Evolutionary conservation across 148 eudicot genomes (phyloP).

Genomic region (Camellia sinensis): DNA sequence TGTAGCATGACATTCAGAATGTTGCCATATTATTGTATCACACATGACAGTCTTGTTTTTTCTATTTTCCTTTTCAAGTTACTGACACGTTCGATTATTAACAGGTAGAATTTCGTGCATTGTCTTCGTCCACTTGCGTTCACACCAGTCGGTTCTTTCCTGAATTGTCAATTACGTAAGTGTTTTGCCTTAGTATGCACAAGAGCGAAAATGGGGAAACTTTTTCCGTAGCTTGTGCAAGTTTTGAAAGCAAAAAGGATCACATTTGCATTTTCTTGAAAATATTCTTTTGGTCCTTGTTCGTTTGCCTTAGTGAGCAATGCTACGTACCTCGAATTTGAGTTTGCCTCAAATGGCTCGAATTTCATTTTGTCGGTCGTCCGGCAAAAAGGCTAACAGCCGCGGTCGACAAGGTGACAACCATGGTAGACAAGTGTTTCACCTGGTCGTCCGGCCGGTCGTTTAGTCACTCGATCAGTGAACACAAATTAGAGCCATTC

Average conservation of each 20-base stretch:
- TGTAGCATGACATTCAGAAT: not conserved
- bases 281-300: not conserved
- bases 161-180: slow-evolving; percentile 93
- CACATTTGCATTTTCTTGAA: not conserved
- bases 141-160: slow-evolving; percentile 75
- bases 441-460: too few species aligned
- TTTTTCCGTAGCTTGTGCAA: not conserved
- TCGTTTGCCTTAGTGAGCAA: not conserved
- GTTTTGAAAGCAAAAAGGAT: not conserved
- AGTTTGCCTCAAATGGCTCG: too few species aligned
- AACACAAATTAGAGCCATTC: too few species aligned
- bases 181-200: slow-evolving; percentile 14
- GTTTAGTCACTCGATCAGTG: too few species aligned
- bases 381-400: too few species aligned
- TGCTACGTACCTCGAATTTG: too few species aligned
- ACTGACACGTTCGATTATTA: slow-evolving; percentile 18
- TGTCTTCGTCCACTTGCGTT: slow-evolving; percentile 58
- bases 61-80: not conserved
- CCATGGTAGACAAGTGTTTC: too few species aligned
- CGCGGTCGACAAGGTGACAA: too few species aligned
- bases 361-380: too few species aligned
- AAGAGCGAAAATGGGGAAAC: not conserved
- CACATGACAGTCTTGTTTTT: not conserved
- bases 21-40: not conserved
- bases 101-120: slow-evolving; percentile 90